Evolutionary conservation across 2,329 filamentous ascomycete genomes (phyloP).

Genomic region (Fusarium buxicola): DNA sequence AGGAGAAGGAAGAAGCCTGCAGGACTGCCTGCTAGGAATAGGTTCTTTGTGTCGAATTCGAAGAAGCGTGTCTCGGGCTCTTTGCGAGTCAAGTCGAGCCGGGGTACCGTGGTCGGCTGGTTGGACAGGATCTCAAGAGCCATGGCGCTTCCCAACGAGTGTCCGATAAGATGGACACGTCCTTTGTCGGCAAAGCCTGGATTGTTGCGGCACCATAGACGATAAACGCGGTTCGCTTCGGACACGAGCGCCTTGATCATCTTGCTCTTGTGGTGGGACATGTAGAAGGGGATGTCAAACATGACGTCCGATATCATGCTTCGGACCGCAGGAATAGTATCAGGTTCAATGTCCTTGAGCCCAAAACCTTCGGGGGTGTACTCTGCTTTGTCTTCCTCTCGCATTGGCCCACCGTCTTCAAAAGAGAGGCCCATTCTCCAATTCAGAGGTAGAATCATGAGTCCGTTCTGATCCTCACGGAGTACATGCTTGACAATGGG

Average conservation of each 20-base stretch:
- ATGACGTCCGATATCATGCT: slow-evolving; percentile 97
- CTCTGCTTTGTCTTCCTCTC: slow-evolving; percentile 63
- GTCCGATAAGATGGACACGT: slow-evolving; percentile 90
- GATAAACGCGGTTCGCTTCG: slow-evolving; percentile 96
- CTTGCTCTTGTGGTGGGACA: slow-evolving; percentile 94
- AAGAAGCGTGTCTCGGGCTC: slow-evolving; percentile 71
- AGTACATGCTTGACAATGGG: slow-evolving; percentile 80
- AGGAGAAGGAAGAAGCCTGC: slow-evolving; percentile 93
- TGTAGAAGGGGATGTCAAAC: slow-evolving; percentile 97
- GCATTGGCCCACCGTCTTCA: slow-evolving; percentile 78
- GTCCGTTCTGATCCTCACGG: slow-evolving; percentile 81
- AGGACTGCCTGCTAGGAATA: slow-evolving; percentile 92
- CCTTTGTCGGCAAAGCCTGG: slow-evolving; percentile 84
- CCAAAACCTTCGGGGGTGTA: slow-evolving; percentile 69
- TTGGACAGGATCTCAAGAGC: slow-evolving; percentile 89
- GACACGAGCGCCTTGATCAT: slow-evolving; percentile 91
- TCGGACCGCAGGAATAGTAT: slow-evolving; percentile 90
- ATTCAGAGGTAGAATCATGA: slow-evolving; percentile 95
- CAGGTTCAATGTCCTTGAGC: slow-evolving; percentile 91
- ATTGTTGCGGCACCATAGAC: slow-evolving; percentile 94
- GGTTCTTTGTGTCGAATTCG: slow-evolving; percentile 89
- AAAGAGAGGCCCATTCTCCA: slow-evolving; percentile 92
- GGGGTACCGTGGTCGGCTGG: slow-evolving; percentile 80
- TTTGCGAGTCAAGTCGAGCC: slow-evolving; percentile 55
- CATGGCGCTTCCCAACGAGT: slow-evolving; percentile 96